phyloP scores from a whole-genome alignment of 2,329 filamentous ascomycete genomes.

The Aspergillus floridensis region DNA sequence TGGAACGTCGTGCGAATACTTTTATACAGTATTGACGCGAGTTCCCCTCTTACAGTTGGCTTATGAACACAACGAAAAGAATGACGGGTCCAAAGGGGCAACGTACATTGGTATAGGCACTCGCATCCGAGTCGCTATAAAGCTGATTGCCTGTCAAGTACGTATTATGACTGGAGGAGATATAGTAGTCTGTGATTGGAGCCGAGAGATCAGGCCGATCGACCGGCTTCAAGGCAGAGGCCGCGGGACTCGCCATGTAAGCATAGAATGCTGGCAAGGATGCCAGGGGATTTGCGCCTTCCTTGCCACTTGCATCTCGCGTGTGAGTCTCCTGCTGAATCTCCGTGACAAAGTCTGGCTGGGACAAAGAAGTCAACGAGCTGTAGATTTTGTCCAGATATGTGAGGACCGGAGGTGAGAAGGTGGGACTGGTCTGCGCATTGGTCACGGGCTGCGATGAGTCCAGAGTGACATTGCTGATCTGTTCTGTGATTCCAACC shows the following conservation, averaged over 20 bases:
- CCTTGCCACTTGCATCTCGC: background rate
- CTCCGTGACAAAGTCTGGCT: conserved; percentile 23
- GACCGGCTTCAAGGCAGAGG: conserved; percentile 42
- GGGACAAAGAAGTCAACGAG: conserved; percentile 22
- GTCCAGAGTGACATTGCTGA: conserved; percentile 15
- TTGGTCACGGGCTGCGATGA: background rate
- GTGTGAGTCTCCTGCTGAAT: conserved; percentile 19
- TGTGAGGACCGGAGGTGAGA: conserved; percentile 32
- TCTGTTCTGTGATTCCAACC: conserved; percentile 15
- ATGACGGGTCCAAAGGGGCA: background rate
- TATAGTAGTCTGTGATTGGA: conserved; percentile 85
- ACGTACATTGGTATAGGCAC: conserved; percentile 73
- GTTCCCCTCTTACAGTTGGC: no score
- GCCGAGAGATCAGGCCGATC: conserved; percentile 58
- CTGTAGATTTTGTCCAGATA: conserved; percentile 38
- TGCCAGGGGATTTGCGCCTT: conserved; percentile 19
- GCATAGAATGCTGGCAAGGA: conserved; percentile 46
- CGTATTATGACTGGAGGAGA: conserved; percentile 93
- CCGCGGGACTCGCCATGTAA: conserved; percentile 48
- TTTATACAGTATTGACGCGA: no score
- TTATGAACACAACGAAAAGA: background rate
- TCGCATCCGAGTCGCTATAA: conserved; percentile 70
- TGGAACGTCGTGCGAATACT: no score
- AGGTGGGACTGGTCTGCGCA: conserved; percentile 15
- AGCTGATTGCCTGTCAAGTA: conserved; percentile 87